Base-by-base conservation (phyloP, 2,329 filamentous ascomycete genomes). In the Aspergillus sergii region DNA sequence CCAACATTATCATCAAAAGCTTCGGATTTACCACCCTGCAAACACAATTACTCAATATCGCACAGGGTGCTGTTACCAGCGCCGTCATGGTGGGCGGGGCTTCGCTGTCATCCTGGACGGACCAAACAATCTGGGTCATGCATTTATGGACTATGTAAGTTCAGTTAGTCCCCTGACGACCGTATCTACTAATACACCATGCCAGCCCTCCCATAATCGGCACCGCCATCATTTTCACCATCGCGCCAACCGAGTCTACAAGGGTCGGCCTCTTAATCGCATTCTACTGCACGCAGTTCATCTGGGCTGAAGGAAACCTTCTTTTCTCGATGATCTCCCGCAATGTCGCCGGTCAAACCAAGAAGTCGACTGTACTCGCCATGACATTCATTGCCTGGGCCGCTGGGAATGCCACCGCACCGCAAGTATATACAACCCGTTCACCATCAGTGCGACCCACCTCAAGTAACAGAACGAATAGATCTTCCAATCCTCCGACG, bases 211-310 rank as follows among this genome's bases (percentile, higher is more conserved):
- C 88, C 1, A 89, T 91, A 68, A 73, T 89, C 39, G 89, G 89
- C 57, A 92, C 89, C 1, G 87, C 90, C 43, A 82, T 90, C 23
- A 84, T 91, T 60, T 87, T 91, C 82, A 87, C 85, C 0, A 81
- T 92, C 11, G 76, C 83, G 10, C 74, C 82, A 9, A 84, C 79
- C 41, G 80, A 80, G 21, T 76, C 84, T 2, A 86, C 86, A 32
- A 82, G 87, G 73, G 82, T 87, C 34, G 89, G 89, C 7, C 82
- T 92, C 1, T 79, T 92, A 11, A 85, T 91, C 70, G 85, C 83
- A 68, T 92, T 91, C 80, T 92, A 91, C 78, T 88, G 91, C 66
- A 88, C 87, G 1, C 82, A 91, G 36, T 90, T 87, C 21, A 92
- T 92, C 82, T 78, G 90, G n/a, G 81, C 84, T 9, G 82, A 91